phyloP scores from a whole-genome alignment of 1,284 basidiomycete genomes.

The Boletellus sp. region DNA sequence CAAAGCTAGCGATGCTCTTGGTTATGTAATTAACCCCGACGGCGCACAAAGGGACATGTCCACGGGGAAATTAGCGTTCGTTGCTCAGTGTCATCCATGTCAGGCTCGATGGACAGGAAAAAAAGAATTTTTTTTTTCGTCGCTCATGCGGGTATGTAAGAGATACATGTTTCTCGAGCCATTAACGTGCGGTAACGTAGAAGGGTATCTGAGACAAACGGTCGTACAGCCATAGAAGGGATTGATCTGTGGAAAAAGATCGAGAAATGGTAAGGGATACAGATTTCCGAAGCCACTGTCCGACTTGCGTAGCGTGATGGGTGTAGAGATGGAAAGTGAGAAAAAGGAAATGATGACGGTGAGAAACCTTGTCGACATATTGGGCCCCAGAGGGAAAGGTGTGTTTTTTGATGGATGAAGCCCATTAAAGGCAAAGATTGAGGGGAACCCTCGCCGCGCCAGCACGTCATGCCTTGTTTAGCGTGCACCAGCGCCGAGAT shows the following conservation, averaged over 20 bases:
- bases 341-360: constrained; percentile 20
- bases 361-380: constrained; percentile 13
- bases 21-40: constrained; percentile 1
- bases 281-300: constrained; percentile 23
- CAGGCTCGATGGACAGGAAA: neutral
- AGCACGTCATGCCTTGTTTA: constrained; percentile 20
- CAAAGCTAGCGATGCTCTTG: neutral
- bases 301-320: constrained; percentile 13
- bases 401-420: constrained; percentile 12
- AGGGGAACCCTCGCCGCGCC: constrained; percentile 14
- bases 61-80: no score
- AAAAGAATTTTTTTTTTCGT: constrained; percentile 1
- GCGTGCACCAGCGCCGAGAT: constrained; percentile 45
- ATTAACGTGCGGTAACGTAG: constrained; percentile 30
- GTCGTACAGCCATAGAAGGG: constrained; percentile 23
- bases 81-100: no score
- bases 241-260: constrained; percentile 9
- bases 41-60: neutral
- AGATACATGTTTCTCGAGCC: constrained; percentile 29
- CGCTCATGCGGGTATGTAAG: constrained; percentile 14
- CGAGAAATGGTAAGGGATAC: constrained; percentile 23
- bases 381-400: no score
- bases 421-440: constrained; percentile 18
- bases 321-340: constrained; percentile 16
- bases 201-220: constrained; percentile 26